Evolutionary conservation across 2,329 filamentous ascomycete species (phyloP), one percentile per base, ranked within the genome.

Genomic region (Colletotrichum sp.): DNA sequence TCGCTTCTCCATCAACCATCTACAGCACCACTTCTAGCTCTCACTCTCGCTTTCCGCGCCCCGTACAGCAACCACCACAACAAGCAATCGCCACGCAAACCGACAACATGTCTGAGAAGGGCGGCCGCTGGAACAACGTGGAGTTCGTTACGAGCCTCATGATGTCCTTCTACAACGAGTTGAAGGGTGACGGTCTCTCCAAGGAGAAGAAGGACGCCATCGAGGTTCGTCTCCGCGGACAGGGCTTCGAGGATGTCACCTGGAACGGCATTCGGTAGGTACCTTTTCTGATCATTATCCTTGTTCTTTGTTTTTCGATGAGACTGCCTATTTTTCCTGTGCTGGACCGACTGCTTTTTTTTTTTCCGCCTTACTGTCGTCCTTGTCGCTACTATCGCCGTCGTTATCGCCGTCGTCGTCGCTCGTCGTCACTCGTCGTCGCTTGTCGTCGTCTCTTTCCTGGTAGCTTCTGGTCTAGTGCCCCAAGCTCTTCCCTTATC

Each of bases 191-290:
- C 9, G 39, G 44, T 2, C 62, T 71, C 57, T 36, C 57, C 24
- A 62, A 64, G 68, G 68, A 71, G 68, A 71, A 39, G 36, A 71
- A 71, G 59, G 59, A 71, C 26, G 59, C 60, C 32, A 71, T 71
- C 39, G 48, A 52, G 59, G 13, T 36, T 15, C n/a, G 28, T 15
- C 52, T 63, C 12, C 59, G 55, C 26, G 28, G 39, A 8, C 36
- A 71, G 39, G 59, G 59, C 32, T 44, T 48, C 18, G 18, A 39
- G 12, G 62, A 48, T 32, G 57, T 71, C n/a, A 71, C 44, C 26
- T 71, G 68, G 68, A 64, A 71, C 39, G 62, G 62, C 22, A 64
- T 71, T 26, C 57, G 68, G 68, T 71, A n/a, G 22, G 62, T 55
- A 30, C 34, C 24, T 34, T 71, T 28, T 32, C 18, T 48, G 28